Conservation (phyloP, 23 red algal species). For the Rhodosorus marinus region DNA sequence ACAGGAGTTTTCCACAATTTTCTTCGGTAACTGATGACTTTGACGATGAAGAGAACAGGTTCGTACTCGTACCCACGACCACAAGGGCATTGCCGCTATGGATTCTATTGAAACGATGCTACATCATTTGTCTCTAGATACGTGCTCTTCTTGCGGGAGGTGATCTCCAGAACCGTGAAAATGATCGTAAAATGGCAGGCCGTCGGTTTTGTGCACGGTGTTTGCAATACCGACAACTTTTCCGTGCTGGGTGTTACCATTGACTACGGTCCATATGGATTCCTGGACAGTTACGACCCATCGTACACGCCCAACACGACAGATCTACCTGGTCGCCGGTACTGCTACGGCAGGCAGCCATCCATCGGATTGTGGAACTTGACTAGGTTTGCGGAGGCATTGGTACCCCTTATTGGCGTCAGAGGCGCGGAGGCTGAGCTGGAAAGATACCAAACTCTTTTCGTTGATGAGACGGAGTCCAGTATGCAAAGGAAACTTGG, state of each 20-base stretch:
- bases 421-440: constrained; percentile 15
- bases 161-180: constrained; percentile 37
- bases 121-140: constrained; percentile 10
- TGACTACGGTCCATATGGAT: constrained; percentile 97
- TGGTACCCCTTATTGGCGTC: constrained; percentile 38
- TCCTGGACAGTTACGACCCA: constrained; percentile 80
- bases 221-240: constrained; percentile 91
- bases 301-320: constrained; percentile 93
- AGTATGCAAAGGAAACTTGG: constrained; percentile 67
- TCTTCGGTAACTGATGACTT: not conserved
- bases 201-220: constrained; percentile 94
- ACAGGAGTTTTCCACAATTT: constrained; percentile 48
- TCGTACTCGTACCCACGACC: not conserved
- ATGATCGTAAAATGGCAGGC: constrained; percentile 90
- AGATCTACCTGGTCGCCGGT: constrained; percentile 82
- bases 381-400: constrained; percentile 32
- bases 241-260: constrained; percentile 86
- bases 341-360: constrained; percentile 64
- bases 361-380: constrained; percentile 59
- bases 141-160: constrained; percentile 23
- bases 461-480: constrained; percentile 4
- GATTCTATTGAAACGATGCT: not conserved
- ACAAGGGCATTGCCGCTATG: not conserved
- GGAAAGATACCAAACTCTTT: constrained; percentile 27
- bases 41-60: constrained; percentile 1